These are phyloP conservation scores for Aotearoamyces nothofagi DNA, from an alignment of 2,329 filamentous ascomycete genomes.

Conservation along the genomic window DNA sequence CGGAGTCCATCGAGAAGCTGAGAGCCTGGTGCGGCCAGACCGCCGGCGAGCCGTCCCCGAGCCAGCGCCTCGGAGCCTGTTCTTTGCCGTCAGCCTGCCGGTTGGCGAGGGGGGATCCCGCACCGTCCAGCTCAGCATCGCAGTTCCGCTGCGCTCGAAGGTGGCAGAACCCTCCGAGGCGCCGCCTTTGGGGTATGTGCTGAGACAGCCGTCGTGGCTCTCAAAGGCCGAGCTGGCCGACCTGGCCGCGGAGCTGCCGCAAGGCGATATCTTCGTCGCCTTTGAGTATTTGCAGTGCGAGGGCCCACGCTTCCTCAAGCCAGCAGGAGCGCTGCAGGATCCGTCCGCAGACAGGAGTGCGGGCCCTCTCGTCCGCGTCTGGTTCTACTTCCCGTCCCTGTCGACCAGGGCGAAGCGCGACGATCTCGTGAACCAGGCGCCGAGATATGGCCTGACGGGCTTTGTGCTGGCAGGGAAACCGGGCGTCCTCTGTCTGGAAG, in stretches of 20 bases:
- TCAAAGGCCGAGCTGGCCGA: constrained; percentile 28
- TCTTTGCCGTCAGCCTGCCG: constrained; percentile 1
- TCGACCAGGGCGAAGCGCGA: constrained; percentile 41
- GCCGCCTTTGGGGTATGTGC: constrained; percentile 24
- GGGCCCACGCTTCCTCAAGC: constrained; percentile 18
- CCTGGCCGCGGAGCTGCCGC: constrained; percentile 24
- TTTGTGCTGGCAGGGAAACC: constrained; percentile 47
- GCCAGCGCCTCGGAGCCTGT: neutral
- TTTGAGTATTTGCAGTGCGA: constrained; percentile 28
- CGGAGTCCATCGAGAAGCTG: neutral
- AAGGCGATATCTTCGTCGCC: constrained; percentile 27
- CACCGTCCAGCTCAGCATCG: constrained; percentile 21
- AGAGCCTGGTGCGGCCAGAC: neutral
- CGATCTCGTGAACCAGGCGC: constrained; percentile 38
- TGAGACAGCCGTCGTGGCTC: constrained; percentile 36
- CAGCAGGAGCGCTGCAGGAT: constrained; percentile 4
- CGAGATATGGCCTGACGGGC: constrained; percentile 35
- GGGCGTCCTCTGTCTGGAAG: constrained; percentile 36
- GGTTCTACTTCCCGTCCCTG: constrained; percentile 50
- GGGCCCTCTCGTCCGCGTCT: constrained; percentile 30
- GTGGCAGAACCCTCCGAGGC: constrained; percentile 17
- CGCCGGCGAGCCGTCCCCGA: too few relatives aligned
- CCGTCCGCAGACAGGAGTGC: constrained; percentile 3
- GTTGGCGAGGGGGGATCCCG: constrained; percentile 6
- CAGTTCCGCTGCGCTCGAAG: constrained; percentile 18